Percentiles rank a stretch among this genome's conserved stretches.
These are phyloP conservation scores for Bonia amplexicaulis DNA, from an alignment of 176 grass and related monocot species.

Conservation along the genomic window DNA sequence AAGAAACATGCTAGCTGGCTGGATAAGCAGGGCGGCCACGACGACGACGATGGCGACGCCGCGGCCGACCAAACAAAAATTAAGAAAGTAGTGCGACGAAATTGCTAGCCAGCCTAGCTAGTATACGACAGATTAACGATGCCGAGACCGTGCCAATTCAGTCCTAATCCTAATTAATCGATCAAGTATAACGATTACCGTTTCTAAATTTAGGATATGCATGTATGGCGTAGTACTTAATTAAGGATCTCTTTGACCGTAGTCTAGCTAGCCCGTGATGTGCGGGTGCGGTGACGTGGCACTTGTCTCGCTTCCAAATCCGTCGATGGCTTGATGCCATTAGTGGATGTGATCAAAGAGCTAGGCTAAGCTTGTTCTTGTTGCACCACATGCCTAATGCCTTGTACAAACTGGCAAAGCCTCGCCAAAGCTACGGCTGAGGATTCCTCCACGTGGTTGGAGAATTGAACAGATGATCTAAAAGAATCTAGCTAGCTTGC, in stretches of 20 bases:
- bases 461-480: background rate
- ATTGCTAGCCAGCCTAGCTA: too few species aligned
- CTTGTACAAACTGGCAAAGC: background rate
- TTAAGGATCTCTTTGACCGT: background rate
- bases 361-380: background rate
- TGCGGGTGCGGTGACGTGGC: constrained; percentile 9
- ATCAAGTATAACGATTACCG: too few species aligned
- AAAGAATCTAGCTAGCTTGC: constrained; percentile 31
- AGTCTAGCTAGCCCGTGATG: background rate
- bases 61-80: background rate
- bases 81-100: too few species aligned
- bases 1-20: too few species aligned
- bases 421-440: constrained; percentile 18
- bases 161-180: background rate
- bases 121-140: background rate
- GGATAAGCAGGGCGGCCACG: too few species aligned
- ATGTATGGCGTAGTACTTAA: too few species aligned
- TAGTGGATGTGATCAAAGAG: background rate
- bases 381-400: constrained; percentile 26
- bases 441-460: constrained; percentile 22
- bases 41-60: background rate
- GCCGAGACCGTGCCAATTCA: background rate
- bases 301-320: constrained; percentile 14
- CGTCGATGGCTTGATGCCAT: background rate
- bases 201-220: too few species aligned